A percentile compares a stretch with the other conserved stretches of the same genome.
Evolutionary conservation across 805 yeast species (phyloP).

Genomic region (Metschnikowia koreensis): DNA sequence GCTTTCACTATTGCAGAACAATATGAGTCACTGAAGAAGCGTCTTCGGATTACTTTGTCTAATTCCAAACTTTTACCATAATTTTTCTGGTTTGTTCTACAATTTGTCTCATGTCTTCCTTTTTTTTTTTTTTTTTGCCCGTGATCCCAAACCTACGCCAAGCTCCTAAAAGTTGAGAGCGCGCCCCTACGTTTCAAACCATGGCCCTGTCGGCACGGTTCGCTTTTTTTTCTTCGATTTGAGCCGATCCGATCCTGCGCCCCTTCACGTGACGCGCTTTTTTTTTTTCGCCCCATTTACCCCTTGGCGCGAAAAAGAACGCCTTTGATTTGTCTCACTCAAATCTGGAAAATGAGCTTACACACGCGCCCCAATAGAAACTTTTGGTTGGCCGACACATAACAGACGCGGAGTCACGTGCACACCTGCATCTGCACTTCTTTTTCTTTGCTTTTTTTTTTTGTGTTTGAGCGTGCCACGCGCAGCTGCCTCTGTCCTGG

Average conservation of each 20-base stretch:
- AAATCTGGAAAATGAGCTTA: conserved; percentile 1
- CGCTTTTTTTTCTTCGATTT: not conserved
- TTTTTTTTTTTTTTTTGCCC: not conserved
- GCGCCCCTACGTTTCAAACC: not conserved
- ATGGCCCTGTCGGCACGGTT: not conserved
- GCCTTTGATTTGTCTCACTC: conserved; percentile 2
- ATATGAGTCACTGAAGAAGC: too few species aligned
- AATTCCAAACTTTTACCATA: too few species aligned
- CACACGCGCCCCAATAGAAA: conserved; percentile 5
- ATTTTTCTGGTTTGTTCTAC: not conserved
- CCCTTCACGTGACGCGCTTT: conserved; percentile 10
- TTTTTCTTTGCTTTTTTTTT: conserved; percentile 1
- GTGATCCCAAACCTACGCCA: not conserved
- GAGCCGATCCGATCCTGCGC: conserved; percentile 3
- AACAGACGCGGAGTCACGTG: conserved; percentile 4
- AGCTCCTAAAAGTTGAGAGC: not conserved
- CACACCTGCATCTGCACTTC: not conserved
- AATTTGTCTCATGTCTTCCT: not conserved
- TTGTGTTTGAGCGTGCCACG: conserved; percentile 3
- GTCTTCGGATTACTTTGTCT: too few species aligned
- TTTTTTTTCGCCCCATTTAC: not conserved
- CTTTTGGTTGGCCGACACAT: conserved; percentile 4
- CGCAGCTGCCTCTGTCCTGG: conserved; percentile 1
- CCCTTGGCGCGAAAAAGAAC: not conserved
- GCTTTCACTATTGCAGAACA: too few species aligned